Conservation (phyloP, 2,329 filamentous ascomycete species). For the Colletotrichum musicola region DNA sequence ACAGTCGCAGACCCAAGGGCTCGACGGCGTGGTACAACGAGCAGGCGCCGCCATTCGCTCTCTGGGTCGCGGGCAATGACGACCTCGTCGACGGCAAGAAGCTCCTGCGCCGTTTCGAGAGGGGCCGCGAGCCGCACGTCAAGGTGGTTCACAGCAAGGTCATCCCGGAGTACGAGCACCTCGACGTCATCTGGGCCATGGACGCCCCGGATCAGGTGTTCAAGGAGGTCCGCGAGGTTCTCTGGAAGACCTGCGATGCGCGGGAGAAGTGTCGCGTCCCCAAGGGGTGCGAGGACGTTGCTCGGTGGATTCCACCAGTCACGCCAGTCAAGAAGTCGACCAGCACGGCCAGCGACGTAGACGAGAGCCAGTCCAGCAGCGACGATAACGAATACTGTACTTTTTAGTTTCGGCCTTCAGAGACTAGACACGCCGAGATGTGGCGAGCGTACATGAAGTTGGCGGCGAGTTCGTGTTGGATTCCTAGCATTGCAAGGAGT, state of each 20-base stretch:
- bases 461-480: slow-evolving; percentile 2
- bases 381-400: slow-evolving; percentile 28
- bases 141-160: slow-evolving; percentile 84
- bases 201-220: slow-evolving; percentile 88
- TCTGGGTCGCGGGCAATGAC: slow-evolving; percentile 90
- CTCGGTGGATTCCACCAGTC: slow-evolving; percentile 51
- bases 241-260: slow-evolving; percentile 81
- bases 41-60: slow-evolving; percentile 82
- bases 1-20: slow-evolving; percentile 57
- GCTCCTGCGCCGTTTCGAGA: slow-evolving; percentile 79
- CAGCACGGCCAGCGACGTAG: neutral
- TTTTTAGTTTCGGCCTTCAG: too few relatives aligned
- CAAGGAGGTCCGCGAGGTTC: slow-evolving; percentile 80
- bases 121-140: slow-evolving; percentile 84
- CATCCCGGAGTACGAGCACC: slow-evolving; percentile 89
- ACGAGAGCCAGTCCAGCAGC: slow-evolving; percentile 37
- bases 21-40: slow-evolving; percentile 84
- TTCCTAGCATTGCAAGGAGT: slow-evolving; percentile 29
- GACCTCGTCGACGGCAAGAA: slow-evolving; percentile 85
- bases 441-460: neutral
- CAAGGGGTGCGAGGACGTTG: slow-evolving; percentile 69
- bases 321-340: slow-evolving; percentile 27
- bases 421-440: neutral
- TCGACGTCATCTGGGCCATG: slow-evolving; percentile 96
- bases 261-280: slow-evolving; percentile 73